Evolutionary conservation across 106 monocot genomes (phyloP).

Genomic region (Gastrodia elata): DNA sequence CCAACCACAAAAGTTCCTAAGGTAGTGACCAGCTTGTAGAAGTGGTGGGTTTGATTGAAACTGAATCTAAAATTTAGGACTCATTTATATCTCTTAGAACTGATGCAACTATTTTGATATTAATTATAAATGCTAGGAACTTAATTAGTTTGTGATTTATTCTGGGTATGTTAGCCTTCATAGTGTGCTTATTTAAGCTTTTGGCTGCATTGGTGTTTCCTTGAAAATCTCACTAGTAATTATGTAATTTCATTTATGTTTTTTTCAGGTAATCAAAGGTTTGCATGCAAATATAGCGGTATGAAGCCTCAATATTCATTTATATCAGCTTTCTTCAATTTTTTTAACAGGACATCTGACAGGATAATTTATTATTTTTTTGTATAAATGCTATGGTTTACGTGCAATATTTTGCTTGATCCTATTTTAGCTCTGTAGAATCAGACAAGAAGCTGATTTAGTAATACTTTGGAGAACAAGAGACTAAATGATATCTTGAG

Average conservation of each 20-base stretch:
- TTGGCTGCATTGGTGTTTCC: background rate
- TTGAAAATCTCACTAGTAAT: background rate
- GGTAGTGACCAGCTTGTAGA: no score
- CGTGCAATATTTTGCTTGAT: background rate
- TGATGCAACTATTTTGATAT: no score
- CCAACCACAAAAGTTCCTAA: no score
- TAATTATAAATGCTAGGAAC: no score
- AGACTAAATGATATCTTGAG: no score
- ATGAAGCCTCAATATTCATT: background rate
- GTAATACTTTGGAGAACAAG: no score
- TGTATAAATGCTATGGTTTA: background rate
- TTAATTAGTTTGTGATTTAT: no score
- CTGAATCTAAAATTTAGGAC: no score
- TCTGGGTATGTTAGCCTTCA: background rate
- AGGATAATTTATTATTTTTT: background rate
- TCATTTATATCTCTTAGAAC: no score
- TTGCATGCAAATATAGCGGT: constrained; percentile 10
- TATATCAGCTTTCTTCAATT: background rate
- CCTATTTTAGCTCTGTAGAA: background rate
- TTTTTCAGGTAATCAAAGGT: constrained; percentile 8
- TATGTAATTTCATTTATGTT: background rate
- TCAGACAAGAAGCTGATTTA: no score
- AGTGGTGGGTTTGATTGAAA: no score
- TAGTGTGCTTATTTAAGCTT: background rate
- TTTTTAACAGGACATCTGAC: background rate